These are phyloP conservation scores for Aspergillus glaucus DNA, from an alignment of 2,329 filamentous ascomycete species.

Conservation along the genomic window DNA sequence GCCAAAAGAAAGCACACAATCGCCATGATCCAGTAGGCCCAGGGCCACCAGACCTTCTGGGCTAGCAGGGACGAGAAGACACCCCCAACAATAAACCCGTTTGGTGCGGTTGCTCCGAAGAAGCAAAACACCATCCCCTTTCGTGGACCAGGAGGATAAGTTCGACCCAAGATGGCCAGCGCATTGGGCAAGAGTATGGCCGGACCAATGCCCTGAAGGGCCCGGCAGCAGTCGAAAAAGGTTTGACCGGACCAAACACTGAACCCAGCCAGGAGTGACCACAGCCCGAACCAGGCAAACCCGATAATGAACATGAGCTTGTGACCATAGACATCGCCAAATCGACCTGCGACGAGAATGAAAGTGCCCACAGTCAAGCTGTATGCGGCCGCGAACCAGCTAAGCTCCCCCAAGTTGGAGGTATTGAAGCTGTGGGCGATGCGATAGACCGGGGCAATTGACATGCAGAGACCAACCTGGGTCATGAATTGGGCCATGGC, in stretches of 20 bases:
- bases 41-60: conserved; percentile 45
- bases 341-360: conserved; percentile 26
- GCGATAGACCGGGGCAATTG: conserved; percentile 43
- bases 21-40: conserved; percentile 43
- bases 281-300: conserved; percentile 31
- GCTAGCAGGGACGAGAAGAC: conserved; percentile 35
- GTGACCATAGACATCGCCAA: conserved; percentile 34
- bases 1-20: conserved; percentile 38
- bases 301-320: conserved; percentile 31
- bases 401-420: conserved; percentile 38
- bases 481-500: conserved; percentile 36
- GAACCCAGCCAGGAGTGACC: conserved; percentile 33
- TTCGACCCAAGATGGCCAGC: conserved; percentile 55
- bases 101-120: conserved; percentile 45
- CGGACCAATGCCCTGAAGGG: conserved; percentile 52
- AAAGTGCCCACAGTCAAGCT: conserved; percentile 38
- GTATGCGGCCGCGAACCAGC: conserved; percentile 55
- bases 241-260: conserved; percentile 32
- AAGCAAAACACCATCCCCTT: conserved; percentile 56
- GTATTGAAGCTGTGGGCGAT: conserved; percentile 44
- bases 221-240: conserved; percentile 48
- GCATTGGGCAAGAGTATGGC: conserved; percentile 60
- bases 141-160: conserved; percentile 49
- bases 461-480: conserved; percentile 42
- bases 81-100: conserved; percentile 38